These are phyloP conservation scores for Elongisporangium undulatum DNA, from an alignment of 352 stramenopile species.

Conservation along the genomic window DNA sequence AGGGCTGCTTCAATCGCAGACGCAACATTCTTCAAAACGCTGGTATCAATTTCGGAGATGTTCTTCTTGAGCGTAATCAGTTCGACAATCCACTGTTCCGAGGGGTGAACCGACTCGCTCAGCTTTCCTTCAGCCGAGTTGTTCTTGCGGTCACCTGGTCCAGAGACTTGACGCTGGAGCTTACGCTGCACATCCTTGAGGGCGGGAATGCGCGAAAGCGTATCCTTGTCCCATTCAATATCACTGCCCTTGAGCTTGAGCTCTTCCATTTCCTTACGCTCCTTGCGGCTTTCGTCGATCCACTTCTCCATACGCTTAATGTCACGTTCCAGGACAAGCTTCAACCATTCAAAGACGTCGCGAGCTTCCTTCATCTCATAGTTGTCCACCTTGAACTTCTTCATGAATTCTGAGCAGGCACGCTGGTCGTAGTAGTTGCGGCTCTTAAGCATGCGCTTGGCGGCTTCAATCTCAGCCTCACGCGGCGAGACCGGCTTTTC, in stretches of 20 bases:
- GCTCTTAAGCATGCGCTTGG: slow-evolving; percentile 78
- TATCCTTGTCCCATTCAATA: slow-evolving; percentile 86
- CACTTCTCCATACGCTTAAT: slow-evolving; percentile 87
- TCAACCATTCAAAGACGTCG: slow-evolving; percentile 84
- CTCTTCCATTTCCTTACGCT: slow-evolving; percentile 81
- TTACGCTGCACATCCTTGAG: slow-evolving; percentile 85
- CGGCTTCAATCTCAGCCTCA: slow-evolving; percentile 70
- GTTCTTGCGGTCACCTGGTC: slow-evolving; percentile 27
- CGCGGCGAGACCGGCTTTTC: slow-evolving; percentile 62
- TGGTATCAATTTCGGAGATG: slow-evolving; percentile 77
- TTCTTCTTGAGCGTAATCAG: slow-evolving; percentile 85
- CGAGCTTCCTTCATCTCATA: slow-evolving; percentile 79
- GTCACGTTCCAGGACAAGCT: slow-evolving; percentile 65
- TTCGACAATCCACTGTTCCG: slow-evolving; percentile 86
- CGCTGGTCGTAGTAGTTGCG: slow-evolving; percentile 89
- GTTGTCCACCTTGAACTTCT: slow-evolving; percentile 79
- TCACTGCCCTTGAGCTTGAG: slow-evolving; percentile 83
- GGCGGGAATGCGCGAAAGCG: slow-evolving; percentile 74
- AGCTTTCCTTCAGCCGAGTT: slow-evolving; percentile 40
- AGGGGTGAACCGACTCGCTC: slow-evolving; percentile 66
- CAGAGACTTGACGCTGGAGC: slow-evolving; percentile 48
- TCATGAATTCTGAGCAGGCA: slow-evolving; percentile 70
- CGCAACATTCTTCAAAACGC: slow-evolving; percentile 59
- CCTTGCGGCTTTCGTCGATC: slow-evolving; percentile 77
- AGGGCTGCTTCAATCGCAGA: slow-evolving; percentile 41